Conservation (phyloP, 441 rosid genomes). For the Kokia cookei region DNA sequence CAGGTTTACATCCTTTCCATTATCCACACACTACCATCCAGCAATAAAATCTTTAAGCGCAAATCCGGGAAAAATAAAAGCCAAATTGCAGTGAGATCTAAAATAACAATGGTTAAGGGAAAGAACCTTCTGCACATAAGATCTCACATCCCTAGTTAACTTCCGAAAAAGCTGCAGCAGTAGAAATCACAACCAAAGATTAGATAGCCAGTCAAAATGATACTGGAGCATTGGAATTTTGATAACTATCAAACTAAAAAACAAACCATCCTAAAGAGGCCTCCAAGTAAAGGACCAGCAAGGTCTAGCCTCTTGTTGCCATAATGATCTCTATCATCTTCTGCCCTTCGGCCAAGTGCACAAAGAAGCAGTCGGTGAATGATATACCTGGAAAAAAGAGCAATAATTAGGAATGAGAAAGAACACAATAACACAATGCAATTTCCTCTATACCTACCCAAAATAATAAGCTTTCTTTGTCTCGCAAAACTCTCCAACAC, state of each 20-base stretch:
- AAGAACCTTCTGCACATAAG: slow-evolving; percentile 88
- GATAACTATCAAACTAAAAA: background rate
- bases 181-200: slow-evolving; percentile 11
- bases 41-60: slow-evolving; percentile 1
- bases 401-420: slow-evolving; percentile 7
- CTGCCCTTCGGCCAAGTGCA: slow-evolving; percentile 92
- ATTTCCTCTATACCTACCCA: slow-evolving; percentile 48
- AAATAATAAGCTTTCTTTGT: slow-evolving; percentile 94
- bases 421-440: background rate
- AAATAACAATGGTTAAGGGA: slow-evolving; percentile 10
- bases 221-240: background rate
- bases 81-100: background rate
- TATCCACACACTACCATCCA: slow-evolving; percentile 77
- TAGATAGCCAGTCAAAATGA: slow-evolving; percentile 5
- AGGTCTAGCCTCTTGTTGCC: slow-evolving; percentile 99
- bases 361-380: slow-evolving; percentile 91
- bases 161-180: slow-evolving; percentile 85
- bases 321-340: slow-evolving; percentile 98
- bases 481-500: slow-evolving; percentile 86
- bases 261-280: slow-evolving; percentile 91
- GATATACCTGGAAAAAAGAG: slow-evolving; percentile 54
- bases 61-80: slow-evolving; percentile 9
- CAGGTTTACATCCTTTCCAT: slow-evolving; percentile 94
- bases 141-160: slow-evolving; percentile 85
- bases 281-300: slow-evolving; percentile 98